Base-by-base conservation (phyloP, 306 rosid species). In the Calophaca sinica region DNA sequence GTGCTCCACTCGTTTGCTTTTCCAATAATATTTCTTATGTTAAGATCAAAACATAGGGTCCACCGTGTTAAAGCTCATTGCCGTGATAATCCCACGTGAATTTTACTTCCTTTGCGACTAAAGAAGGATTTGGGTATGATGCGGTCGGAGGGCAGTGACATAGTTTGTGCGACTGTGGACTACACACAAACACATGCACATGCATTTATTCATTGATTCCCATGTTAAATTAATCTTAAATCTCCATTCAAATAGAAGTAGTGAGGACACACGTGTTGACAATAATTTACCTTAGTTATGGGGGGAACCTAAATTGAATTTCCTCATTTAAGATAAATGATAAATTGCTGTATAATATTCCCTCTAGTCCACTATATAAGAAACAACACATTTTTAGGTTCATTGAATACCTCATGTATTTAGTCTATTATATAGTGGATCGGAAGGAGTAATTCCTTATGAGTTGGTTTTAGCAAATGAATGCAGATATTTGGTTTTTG, bases 391-490 rank as follows among this genome's bases (percentile, higher is more conserved):
- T n/a, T n/a, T n/a, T n/a, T n/a, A n/a, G n/a, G n/a, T n/a, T n/a
- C n/a, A n/a, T n/a, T n/a, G n/a, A n/a, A n/a, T n/a, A n/a, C n/a
- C n/a, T n/a, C n/a, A n/a, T n/a, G n/a, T n/a, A n/a, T n/a, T n/a
- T n/a, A n/a, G n/a, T n/a, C n/a, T n/a, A n/a, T n/a, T n/a, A n/a
- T n/a, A n/a, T n/a, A n/a, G n/a, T n/a, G n/a, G n/a, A n/a, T n/a
- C n/a, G n/a, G n/a, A n/a, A n/a, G n/a, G n/a, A n/a, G n/a, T n/a
- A 54, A 51, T 55, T 79, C 31, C 48, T 39, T 15, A 53, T 42
- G 5, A 74, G 67, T 62, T 20, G 45, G 77, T 75, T 81, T 75
- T 62, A 44, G 76, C 45, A 44, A 60, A 61, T 48, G 53, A 69
- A 55, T 14, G 65, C 45, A 64, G 48, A 50, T 44, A 59, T 77